These are phyloP conservation scores for Fulvia fulva DNA, from an alignment of 2,329 filamentous ascomycete species.

Conservation along the genomic window DNA sequence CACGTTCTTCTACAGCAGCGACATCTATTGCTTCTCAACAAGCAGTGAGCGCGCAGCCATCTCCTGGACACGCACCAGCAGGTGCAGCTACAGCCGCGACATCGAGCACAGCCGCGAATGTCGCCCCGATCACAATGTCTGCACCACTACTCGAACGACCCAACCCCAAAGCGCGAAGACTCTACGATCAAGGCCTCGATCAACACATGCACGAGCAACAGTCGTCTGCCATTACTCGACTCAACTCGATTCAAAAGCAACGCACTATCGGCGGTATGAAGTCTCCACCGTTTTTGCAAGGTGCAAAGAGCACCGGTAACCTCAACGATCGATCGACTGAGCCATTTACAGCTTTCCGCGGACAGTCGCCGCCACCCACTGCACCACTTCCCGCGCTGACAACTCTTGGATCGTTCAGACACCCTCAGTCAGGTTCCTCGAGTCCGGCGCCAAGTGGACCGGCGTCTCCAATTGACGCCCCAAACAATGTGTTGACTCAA, in stretches of 20 bases:
- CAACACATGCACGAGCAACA: conserved; percentile 80
- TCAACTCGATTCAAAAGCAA: conserved; percentile 74
- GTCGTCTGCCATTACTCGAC: conserved; percentile 67
- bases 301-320: conserved; percentile 60
- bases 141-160: conserved; percentile 53
- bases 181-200: conserved; percentile 79
- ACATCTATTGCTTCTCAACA: conserved; percentile 80
- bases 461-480: conserved; percentile 60
- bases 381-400: conserved; percentile 37
- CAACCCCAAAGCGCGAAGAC: conserved; percentile 65
- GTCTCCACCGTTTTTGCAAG: conserved; percentile 35
- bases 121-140: conserved; percentile 21
- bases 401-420: conserved; percentile 34
- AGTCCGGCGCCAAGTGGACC: conserved; percentile 39
- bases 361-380: conserved; percentile 39
- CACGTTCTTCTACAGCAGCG: conserved; percentile 77
- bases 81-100: conserved; percentile 26
- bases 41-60: conserved; percentile 34
- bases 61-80: conserved; percentile 51
- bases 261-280: conserved; percentile 49
- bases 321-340: conserved; percentile 48
- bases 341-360: conserved; percentile 27
- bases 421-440: conserved; percentile 33
- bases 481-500: conserved; percentile 56
- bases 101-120: conserved; percentile 26